Evolutionary conservation across 2,329 filamentous ascomycete species (phyloP), one percentile per base, ranked within the genome.

Genomic region (Phaeosphaeriaceae sp.): DNA sequence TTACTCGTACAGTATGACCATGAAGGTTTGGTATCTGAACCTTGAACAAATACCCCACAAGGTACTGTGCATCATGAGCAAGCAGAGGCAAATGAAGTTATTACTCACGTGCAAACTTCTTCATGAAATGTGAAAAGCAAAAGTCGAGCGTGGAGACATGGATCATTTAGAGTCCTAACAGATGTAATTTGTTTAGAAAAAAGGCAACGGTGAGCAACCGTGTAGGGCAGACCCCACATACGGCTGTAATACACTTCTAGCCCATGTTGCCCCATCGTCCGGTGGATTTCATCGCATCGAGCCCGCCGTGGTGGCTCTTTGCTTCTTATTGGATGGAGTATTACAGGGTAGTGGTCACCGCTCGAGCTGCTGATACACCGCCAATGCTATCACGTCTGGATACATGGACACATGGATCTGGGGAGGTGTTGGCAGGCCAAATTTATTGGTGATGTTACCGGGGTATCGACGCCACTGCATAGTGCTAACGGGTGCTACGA

Each of bases 191-290:
- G 48, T 49, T 32, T 52, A 26, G 48, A 48, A 52, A 46, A 30
- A 39, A 58, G 52, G 52, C 51, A 55, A 46, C 49, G 56, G 61
- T 45, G 45, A 52, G 45, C 47, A 56, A 26, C 56, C 56, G 52
- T 49, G 11, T 51, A 61, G 52, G 52, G 32, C 36, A 38, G 42
- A 43, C 36, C 39, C 53, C 44, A 52, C 42, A 43, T 36, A 35
- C n/a, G 44, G 23, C 42, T 52, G 66, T 70, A 43, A 58, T 62
- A 67, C 65, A 61, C 37, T 52, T 23, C 32, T 38, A 48, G 11
- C 30, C 21, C 34, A 20, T 45, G 26, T 45, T 40, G 50, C 50
- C 52, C 48, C 55, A 48, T 39, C 52, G 39, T 65, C 63, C 66
- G 66, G 63, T 64, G 56, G 65, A 54, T 50, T 42, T 36, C 42